Percentiles rank a stretch among this genome's conserved stretches.
These are phyloP conservation scores for Plicaturopsis crispa DNA, from an alignment of 768 basidiomycete genomes.

Conservation along the genomic window DNA sequence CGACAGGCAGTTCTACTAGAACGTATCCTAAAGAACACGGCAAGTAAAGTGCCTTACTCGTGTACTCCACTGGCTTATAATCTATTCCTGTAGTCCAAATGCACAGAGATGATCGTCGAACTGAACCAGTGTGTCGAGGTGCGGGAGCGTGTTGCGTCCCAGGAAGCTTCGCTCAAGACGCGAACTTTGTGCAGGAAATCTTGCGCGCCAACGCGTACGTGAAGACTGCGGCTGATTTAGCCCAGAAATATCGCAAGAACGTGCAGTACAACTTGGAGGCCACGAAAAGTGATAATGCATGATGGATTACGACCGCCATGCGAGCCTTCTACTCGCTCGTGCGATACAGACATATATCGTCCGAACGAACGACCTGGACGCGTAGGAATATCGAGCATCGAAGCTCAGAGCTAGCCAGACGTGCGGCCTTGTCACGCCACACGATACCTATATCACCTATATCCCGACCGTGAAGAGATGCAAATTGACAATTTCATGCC, in stretches of 20 bases:
- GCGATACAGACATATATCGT: too few species aligned
- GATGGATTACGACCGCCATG: background rate
- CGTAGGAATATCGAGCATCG: too few species aligned
- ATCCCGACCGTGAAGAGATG: too few species aligned
- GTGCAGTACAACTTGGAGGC: slow-evolving; percentile 88
- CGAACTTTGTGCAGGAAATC: slow-evolving; percentile 67
- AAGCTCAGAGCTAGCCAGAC: too few species aligned
- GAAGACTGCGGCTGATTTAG: slow-evolving; percentile 75
- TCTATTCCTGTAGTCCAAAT: slow-evolving; percentile 59
- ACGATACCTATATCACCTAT: too few species aligned
- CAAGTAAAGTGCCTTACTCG: slow-evolving; percentile 26
- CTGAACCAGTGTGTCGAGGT: slow-evolving; percentile 87
- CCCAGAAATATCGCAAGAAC: slow-evolving; percentile 86
- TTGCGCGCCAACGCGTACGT: slow-evolving; percentile 70
- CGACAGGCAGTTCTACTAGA: slow-evolving; percentile 86
- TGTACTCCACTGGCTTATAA: slow-evolving; percentile 3
- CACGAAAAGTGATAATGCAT: slow-evolving; percentile 34
- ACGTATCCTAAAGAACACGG: slow-evolving; percentile 85
- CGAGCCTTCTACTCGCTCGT: too few species aligned
- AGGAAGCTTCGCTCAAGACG: too few species aligned
- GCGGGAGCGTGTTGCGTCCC: too few species aligned
- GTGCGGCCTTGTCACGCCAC: too few species aligned
- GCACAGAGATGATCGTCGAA: slow-evolving; percentile 85
- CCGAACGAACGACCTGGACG: too few species aligned
- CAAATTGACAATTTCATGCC: too few species aligned